A percentile compares a stretch with the other conserved stretches of the same genome.
Conservation (phyloP, 2,329 filamentous ascomycete genomes). For the Penicillium sp. region DNA sequence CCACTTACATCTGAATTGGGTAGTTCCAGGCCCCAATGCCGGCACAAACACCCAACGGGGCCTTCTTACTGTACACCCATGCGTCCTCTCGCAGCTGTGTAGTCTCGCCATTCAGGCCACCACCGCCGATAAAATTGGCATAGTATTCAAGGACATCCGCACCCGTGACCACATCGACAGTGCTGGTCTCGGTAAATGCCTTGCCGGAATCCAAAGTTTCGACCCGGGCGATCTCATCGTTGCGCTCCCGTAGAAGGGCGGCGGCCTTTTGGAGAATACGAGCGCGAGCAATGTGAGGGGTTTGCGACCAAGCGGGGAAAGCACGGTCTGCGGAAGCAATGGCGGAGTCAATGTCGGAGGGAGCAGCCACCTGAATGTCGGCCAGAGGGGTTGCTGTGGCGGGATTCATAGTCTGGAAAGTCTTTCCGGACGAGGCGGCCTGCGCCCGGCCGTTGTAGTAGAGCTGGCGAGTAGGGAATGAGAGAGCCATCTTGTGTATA, state of each 20-base stretch:
- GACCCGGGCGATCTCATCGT: constrained; percentile 74
- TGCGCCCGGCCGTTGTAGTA: constrained; percentile 75
- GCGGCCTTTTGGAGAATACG: constrained; percentile 78
- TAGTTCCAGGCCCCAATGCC: constrained; percentile 94
- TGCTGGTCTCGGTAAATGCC: constrained; percentile 78
- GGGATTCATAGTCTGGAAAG: constrained; percentile 74
- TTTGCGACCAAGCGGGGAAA: constrained; percentile 75
- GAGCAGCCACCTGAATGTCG: constrained; percentile 69
- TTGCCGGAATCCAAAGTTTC: constrained; percentile 89
- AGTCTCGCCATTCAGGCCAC: constrained; percentile 78
- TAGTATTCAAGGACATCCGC: constrained; percentile 87
- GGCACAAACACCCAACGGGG: constrained; percentile 78
- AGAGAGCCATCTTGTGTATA: constrained; percentile 26
- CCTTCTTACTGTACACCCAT: constrained; percentile 81
- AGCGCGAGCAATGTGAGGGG: constrained; percentile 71
- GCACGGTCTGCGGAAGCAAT: constrained; percentile 69
- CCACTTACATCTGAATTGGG: constrained; percentile 72
- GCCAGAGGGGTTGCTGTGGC: constrained; percentile 69
- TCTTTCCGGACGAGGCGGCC: constrained; percentile 57
- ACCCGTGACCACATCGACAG: constrained; percentile 79
- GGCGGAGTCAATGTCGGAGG: constrained; percentile 68
- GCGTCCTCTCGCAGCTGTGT: constrained; percentile 72
- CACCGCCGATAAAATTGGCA: constrained; percentile 74
- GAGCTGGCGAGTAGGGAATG: constrained; percentile 61
- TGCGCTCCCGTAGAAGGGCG: constrained; percentile 69